Percentiles rank a stretch among this genome's conserved stretches.
phyloP scores from a whole-genome alignment of 371 early-diverging fungal species.

The Mortierella sp. region DNA sequence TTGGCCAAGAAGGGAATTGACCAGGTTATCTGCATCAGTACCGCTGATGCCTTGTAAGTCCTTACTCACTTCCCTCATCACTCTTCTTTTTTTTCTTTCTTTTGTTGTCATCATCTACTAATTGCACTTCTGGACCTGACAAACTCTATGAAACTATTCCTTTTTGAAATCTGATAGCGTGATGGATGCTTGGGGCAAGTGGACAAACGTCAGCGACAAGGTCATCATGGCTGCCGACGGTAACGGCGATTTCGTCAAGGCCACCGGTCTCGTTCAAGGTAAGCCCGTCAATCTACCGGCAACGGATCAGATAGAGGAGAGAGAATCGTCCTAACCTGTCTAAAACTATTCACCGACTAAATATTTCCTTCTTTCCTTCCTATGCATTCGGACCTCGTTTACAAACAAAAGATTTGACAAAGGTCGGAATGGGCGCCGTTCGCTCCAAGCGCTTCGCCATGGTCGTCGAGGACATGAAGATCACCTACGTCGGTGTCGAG shows the following conservation, averaged over 20 bases:
- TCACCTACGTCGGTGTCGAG: constrained; percentile 82
- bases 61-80: too few species aligned
- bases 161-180: constrained; percentile 56
- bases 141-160: not conserved
- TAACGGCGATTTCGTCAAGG: constrained; percentile 71
- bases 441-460: constrained; percentile 77
- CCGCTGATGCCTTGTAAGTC: constrained; percentile 69
- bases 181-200: constrained; percentile 86
- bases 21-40: constrained; percentile 71
- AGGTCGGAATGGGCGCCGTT: constrained; percentile 36
- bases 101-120: too few species aligned
- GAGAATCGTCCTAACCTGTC: too few species aligned
- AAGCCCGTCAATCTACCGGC: not conserved
- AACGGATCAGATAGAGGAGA: too few species aligned
- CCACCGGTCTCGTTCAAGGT: constrained; percentile 74
- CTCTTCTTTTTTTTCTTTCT: too few species aligned
- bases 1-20: constrained; percentile 80
- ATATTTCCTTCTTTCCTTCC: too few species aligned
- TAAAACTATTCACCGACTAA: too few species aligned
- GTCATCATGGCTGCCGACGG: constrained; percentile 81
- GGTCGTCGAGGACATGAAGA: constrained; percentile 75
- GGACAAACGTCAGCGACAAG: constrained; percentile 65
- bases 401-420: constrained; percentile 53
- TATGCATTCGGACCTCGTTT: too few species aligned
- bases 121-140: not conserved